Percentiles rank a stretch among this genome's conserved stretches.
Conservation (phyloP, 1,284 basidiomycete genomes). For the Ganoderma sp. region DNA sequence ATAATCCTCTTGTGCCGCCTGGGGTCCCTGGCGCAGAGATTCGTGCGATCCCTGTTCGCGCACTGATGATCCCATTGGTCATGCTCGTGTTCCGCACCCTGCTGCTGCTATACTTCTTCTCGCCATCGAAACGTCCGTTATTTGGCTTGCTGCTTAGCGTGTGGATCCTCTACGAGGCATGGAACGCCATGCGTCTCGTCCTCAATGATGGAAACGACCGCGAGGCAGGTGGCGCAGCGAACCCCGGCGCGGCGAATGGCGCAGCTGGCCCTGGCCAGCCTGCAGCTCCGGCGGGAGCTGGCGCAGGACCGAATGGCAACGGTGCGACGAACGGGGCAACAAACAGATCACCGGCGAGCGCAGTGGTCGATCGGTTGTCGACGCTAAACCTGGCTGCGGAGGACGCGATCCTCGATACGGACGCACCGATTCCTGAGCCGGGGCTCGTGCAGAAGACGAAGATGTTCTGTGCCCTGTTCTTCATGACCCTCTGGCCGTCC, state of each 20-base stretch:
- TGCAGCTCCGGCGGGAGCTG: conserved; percentile 4
- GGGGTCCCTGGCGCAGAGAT: conserved; percentile 47
- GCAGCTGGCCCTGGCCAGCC: conserved; percentile 9
- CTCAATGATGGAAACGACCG: conserved; percentile 50
- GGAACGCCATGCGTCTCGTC: conserved; percentile 68
- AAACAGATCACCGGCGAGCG: conserved; percentile 37
- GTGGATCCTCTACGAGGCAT: conserved; percentile 80
- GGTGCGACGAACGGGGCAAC: conserved; percentile 31
- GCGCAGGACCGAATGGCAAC: conserved; percentile 21
- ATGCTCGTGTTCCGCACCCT: conserved; percentile 72
- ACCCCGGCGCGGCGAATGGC: conserved; percentile 25
- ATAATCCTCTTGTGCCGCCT: conserved; percentile 38
- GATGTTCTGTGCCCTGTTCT: conserved; percentile 62
- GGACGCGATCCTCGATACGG: conserved; percentile 53
- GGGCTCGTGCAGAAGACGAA: conserved; percentile 53
- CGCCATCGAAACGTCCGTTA: conserved; percentile 75
- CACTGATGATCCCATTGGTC: conserved; percentile 67
- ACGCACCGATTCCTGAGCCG: conserved; percentile 44
- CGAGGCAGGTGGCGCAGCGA: conserved; percentile 38
- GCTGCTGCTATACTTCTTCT: conserved; percentile 79
- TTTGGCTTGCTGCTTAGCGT: conserved; percentile 68
- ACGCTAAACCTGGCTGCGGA: conserved; percentile 63
- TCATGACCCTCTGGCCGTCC: conserved; percentile 73
- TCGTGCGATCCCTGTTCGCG: conserved; percentile 59
- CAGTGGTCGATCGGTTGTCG: conserved; percentile 58